Percentiles rank a stretch among this genome's conserved stretches.
Conservation (phyloP, 2,329 filamentous ascomycete genomes). For the Byssothecium circinans region DNA sequence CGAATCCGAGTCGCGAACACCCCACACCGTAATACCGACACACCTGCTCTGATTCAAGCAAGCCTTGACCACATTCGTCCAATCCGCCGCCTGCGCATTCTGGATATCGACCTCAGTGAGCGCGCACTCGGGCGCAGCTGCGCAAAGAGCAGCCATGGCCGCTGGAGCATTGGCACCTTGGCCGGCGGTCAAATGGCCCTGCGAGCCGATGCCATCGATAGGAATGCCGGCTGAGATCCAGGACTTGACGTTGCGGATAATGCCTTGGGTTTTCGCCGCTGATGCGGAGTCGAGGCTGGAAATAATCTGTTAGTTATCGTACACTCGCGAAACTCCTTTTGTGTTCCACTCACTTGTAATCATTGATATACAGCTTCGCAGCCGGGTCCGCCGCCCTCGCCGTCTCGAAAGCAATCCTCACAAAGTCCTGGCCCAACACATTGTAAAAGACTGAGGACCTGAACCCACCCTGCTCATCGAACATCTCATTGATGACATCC, state of each 20-base stretch:
- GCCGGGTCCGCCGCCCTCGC: slow-evolving; percentile 67
- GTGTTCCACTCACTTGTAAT: slow-evolving; percentile 51
- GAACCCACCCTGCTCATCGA: slow-evolving; percentile 62
- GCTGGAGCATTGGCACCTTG: slow-evolving; percentile 51
- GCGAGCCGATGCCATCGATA: slow-evolving; percentile 67
- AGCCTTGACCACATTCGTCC: slow-evolving; percentile 58
- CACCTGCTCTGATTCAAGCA: slow-evolving; percentile 64
- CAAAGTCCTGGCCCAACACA: slow-evolving; percentile 71
- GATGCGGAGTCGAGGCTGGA: slow-evolving; percentile 64
- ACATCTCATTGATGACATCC: slow-evolving; percentile 69
- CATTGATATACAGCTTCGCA: slow-evolving; percentile 76
- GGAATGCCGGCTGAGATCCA: slow-evolving; percentile 65
- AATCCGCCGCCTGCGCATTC: slow-evolving; percentile 59
- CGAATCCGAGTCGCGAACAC: slow-evolving; percentile 50
- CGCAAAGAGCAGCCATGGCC: slow-evolving; percentile 57
- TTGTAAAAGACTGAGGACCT: slow-evolving; percentile 66
- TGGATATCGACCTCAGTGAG: slow-evolving; percentile 72
- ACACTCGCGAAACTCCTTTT: neutral
- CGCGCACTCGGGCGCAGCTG: slow-evolving; percentile 60
- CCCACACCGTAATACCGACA: slow-evolving; percentile 69
- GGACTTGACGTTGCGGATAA: slow-evolving; percentile 64
- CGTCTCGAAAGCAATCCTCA: slow-evolving; percentile 70
- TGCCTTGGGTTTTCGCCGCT: slow-evolving; percentile 61
- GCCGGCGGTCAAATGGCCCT: slow-evolving; percentile 57
- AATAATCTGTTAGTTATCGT: slow-evolving; percentile 9